Evolutionary conservation across 352 stramenopile species (phyloP).

Genomic region (Pythium plurisporium): DNA sequence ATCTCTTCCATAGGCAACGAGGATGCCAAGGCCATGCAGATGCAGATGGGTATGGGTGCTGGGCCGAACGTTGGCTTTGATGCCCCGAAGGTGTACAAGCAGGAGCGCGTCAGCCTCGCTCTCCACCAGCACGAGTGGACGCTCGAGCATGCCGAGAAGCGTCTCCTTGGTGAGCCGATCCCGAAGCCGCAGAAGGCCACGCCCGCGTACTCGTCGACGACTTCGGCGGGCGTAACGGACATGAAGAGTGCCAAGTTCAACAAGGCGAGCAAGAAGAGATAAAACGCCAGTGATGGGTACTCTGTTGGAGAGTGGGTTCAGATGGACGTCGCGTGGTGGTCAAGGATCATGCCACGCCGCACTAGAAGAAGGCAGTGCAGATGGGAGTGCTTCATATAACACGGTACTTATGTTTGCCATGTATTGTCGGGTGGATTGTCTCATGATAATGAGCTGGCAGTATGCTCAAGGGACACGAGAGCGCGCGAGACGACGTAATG

Average conservation of each 20-base stretch:
- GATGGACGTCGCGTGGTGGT: too few relatives aligned
- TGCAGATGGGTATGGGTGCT: conserved; percentile 91
- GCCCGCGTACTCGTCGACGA: conserved; percentile 7
- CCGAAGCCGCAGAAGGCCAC: conserved; percentile 26
- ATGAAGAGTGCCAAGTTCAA: conserved; percentile 66
- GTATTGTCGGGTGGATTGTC: neutral
- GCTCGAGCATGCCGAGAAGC: conserved; percentile 80
- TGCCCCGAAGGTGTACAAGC: conserved; percentile 86
- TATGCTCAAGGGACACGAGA: neutral
- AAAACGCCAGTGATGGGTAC: too few relatives aligned
- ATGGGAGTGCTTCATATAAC: neutral
- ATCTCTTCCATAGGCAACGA: conserved; percentile 73
- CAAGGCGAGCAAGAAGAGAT: conserved; percentile 66
- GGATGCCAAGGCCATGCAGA: conserved; percentile 87
- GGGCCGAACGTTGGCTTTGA: conserved; percentile 87
- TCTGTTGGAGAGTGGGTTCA: too few relatives aligned
- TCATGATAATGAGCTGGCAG: neutral
- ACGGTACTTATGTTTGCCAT: conserved; percentile 4
- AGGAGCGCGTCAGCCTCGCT: conserved; percentile 79
- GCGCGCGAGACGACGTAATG: neutral
- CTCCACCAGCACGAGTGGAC: conserved; percentile 82
- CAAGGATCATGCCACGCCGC: neutral
- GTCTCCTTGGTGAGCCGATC: conserved; percentile 71
- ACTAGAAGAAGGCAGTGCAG: neutral
- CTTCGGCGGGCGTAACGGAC: conserved; percentile 32